phyloP scores from a whole-genome alignment of 148 eudicot genomes.

The Bassia scoparia region DNA sequence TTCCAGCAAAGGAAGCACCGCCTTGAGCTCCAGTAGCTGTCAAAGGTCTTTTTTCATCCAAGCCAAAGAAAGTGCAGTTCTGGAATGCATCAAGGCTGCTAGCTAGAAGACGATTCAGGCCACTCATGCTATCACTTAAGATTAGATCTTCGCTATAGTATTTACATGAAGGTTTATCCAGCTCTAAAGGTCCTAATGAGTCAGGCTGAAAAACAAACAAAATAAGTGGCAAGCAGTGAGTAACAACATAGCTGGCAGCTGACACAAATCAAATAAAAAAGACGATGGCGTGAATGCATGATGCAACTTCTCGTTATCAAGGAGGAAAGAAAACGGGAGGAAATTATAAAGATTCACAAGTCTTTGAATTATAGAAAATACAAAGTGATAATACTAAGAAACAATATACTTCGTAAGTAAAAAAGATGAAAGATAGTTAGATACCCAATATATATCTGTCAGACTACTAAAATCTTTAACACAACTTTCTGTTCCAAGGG shows the following conservation, averaged over 20 bases:
- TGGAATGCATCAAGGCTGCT: constrained; percentile 93
- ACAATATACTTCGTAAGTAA: not conserved
- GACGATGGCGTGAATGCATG: too few species aligned
- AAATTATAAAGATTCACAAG: not conserved
- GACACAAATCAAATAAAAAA: not conserved
- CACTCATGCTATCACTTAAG: constrained; percentile 81
- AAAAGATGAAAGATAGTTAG: constrained; percentile 16
- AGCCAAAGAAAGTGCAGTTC: constrained; percentile 62
- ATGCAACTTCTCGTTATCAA: not conserved
- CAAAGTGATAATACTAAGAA: not conserved
- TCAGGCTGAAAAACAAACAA: constrained; percentile 58
- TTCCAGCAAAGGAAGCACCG: constrained; percentile 50
- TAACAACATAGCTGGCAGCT: not conserved
- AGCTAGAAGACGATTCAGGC: constrained; percentile 81
- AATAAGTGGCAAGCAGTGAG: constrained; percentile 21
- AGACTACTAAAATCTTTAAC: constrained; percentile 51
- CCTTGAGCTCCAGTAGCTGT: constrained; percentile 49
- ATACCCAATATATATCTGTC: constrained; percentile 88
- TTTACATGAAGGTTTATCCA: constrained; percentile 70
- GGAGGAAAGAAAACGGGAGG: not conserved
- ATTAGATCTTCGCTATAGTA: constrained; percentile 72
- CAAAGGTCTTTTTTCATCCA: constrained; percentile 55
- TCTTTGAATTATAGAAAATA: too few species aligned
- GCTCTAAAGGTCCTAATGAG: constrained; percentile 88
- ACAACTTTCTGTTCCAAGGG: constrained; percentile 33